Base-by-base conservation (phyloP, 1,284 basidiomycete genomes). In the Termitomyces sp. region DNA sequence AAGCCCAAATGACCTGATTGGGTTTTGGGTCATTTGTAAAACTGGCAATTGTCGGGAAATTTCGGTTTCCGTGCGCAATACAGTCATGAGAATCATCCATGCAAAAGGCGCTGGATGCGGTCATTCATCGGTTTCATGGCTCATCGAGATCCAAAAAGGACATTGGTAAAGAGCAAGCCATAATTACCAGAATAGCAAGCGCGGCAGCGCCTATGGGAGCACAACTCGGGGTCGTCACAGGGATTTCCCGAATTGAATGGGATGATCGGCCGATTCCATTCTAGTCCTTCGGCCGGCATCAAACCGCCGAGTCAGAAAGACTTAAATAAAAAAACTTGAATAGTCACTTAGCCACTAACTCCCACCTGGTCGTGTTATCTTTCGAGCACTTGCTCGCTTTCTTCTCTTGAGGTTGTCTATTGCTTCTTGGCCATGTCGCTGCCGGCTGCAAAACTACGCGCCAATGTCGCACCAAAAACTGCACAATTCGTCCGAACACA, bases 401-500 rank as follows among this genome's bases (percentile, higher is more conserved):
- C 49, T 39, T 40, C 26, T 13, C 24, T 49, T 13, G 19, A n/a
- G 33, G 36, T 44, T 30, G 30, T 34, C 43, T 17, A 34, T 38
- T 19, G 21, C 41, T 40, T 40, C 13, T 50, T 10, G 46, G 53
- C 52, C 52, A 69, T 69, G 67, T 58, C 65, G 28, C 58, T 66
- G 39, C 57, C 62, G 28, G 61, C 65, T 34, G 39, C 66, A 40
- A 68, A 71, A 58, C 72, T 81, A 59, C 79, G 80, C 65, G 70
- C 72, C 28, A 68, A 72, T 36, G 62, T 73, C 61, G 70, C 78
- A 53, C 71, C 75, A 63, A 82, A 78, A 68, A 65, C 65, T 36
- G 59, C 72, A 46, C 68, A 74, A 48, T 74, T 82, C 58, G 66
- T 69, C 15, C 46, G 84, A 63, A 74, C 76, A 58, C 77, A 77